These are phyloP conservation scores for Scedosporium apiospermum DNA, from an alignment of 2,329 filamentous ascomycete genomes.

Conservation along the genomic window DNA sequence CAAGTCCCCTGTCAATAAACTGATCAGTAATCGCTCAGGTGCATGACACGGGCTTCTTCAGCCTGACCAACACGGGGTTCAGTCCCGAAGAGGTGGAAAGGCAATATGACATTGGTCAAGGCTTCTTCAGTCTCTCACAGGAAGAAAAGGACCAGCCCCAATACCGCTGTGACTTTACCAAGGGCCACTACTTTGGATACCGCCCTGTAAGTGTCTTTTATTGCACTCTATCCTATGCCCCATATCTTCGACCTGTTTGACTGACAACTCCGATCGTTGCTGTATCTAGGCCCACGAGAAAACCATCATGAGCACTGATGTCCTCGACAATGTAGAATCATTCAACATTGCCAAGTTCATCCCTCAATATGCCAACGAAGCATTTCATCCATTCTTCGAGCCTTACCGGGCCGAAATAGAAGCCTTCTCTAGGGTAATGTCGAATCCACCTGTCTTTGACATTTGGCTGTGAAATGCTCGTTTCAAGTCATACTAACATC, in stretches of 20 bases:
- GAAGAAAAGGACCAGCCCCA: constrained; percentile 37
- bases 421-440: constrained; percentile 30
- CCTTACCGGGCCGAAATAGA: constrained; percentile 37
- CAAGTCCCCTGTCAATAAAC: too few relatives aligned
- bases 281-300: constrained; percentile 22
- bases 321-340: constrained; percentile 41
- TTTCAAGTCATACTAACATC: constrained; percentile 29
- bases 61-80: constrained; percentile 44
- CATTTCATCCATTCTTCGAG: constrained; percentile 26
- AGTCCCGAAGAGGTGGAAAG: constrained; percentile 39
- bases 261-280: background rate
- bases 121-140: constrained; percentile 38
- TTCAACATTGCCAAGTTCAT: constrained; percentile 45
- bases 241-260: background rate
- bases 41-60: constrained; percentile 36
- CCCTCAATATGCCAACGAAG: constrained; percentile 23
- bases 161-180: constrained; percentile 31
- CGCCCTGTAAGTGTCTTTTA: constrained; percentile 16
- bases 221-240: background rate
- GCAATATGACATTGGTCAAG: constrained; percentile 43
- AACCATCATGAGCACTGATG: constrained; percentile 14
- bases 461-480: constrained; percentile 13
- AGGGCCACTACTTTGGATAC: constrained; percentile 40
- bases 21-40: constrained; percentile 10
- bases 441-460: too few relatives aligned